Evolutionary conservation across 2,329 filamentous ascomycete genomes (phyloP), one percentile per base, ranked within the genome.

Genomic region (Fonsecaea nubica): DNA sequence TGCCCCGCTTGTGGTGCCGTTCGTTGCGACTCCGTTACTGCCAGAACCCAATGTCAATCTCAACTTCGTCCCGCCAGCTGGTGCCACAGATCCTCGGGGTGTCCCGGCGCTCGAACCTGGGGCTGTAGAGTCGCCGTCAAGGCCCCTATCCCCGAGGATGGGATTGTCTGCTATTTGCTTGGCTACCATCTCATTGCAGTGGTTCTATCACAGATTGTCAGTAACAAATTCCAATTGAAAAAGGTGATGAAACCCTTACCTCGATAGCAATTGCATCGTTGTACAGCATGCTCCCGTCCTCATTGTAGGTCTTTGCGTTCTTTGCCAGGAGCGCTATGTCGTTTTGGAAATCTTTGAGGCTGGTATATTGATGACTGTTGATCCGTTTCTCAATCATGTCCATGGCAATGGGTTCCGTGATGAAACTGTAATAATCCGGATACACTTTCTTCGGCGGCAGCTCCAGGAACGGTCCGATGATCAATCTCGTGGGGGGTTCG

Each of bases 231-330:
- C 10, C 18, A 35, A 38, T 15, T 12, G 4, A 21, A 9, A 36
- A 36, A 4, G 36, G 36, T 10, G 6, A 12, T 42, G 12, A 25
- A 32, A n/a, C 7, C n/a, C 70, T 70, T 82, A 96, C 93, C 86
- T 97, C 92, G 79, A 99, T 97, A 62, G 90, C 84, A 78, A 93
- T 93, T 58, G 94, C 94, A 83, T 99, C 95, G 75, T 92, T 87
- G 81, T 93, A 98, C 62, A 99, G 86, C 74, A 96, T 83, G 78
- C 93, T 97, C 65, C 90, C 91, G 76, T 98, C 95, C 79, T 99
- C 96, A 75, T 99, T 99, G 83, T 96, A 99, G 2, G 91, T 95
- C 77, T 92, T 88, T 71, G 94, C 97, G 78, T 99, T 99, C 76
- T 86, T 88, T 77, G 93, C 95, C 79, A 99, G 86, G 69, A 94